Evolutionary conservation across 2,329 filamentous ascomycete genomes (phyloP).

Genomic region (Blastomyces silverae): DNA sequence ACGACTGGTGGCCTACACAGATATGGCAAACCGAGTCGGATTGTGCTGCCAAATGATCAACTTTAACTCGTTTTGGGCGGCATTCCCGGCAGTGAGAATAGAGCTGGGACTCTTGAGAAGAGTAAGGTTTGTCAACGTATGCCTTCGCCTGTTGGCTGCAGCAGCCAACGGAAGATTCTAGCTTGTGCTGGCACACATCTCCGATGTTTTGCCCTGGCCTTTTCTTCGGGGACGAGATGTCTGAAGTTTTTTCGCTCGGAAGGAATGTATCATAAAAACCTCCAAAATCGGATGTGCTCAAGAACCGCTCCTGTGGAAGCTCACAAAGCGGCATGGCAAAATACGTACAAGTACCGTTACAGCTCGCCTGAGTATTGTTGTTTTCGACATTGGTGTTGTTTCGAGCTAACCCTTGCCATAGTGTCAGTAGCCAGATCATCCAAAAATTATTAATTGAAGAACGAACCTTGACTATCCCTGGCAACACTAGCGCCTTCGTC

Average conservation of each 20-base stretch:
- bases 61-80: slow-evolving; percentile 3
- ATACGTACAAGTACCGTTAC: slow-evolving; percentile 48
- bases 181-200: neutral
- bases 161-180: neutral
- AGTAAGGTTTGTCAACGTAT: neutral
- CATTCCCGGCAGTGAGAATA: neutral
- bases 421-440: neutral
- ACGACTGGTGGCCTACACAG: neutral
- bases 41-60: neutral
- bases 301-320: neutral
- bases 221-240: neutral
- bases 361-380: neutral
- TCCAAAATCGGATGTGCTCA: slow-evolving; percentile 1
- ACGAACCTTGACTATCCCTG: slow-evolving; percentile 1
- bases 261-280: neutral
- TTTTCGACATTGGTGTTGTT: neutral
- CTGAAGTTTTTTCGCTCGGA: neutral
- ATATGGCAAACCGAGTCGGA: neutral
- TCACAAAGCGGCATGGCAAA: slow-evolving; percentile 29
- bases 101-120: neutral
- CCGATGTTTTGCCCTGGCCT: neutral
- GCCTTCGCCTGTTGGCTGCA: neutral
- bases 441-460: neutral
- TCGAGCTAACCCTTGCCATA: neutral
- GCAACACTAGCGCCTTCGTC: neutral